Evolutionary conservation across 306 rosid genomes (phyloP).

Genomic region (Crotalaria pallida): DNA sequence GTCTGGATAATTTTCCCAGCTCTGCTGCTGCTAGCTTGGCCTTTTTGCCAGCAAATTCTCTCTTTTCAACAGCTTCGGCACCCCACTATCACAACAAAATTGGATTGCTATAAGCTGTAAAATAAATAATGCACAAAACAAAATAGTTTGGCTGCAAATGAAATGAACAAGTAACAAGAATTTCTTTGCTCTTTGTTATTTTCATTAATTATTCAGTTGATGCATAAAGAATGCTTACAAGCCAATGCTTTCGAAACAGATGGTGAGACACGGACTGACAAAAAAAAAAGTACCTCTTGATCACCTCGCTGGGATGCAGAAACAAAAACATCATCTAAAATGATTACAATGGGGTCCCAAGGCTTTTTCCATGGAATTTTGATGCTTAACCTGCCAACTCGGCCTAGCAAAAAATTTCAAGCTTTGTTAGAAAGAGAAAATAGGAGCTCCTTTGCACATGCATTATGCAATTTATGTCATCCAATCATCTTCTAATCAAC

Average conservation of each 20-base stretch:
- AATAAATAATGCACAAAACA: background rate
- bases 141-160: conserved; percentile 1
- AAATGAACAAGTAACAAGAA: background rate
- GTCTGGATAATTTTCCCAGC: conserved; percentile 74
- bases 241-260: background rate
- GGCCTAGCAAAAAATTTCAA: conserved; percentile 49
- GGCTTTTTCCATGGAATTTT: conserved; percentile 98
- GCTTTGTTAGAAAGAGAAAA: conserved; percentile 9
- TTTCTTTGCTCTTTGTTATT: background rate
- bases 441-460: conserved; percentile 8
- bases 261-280: background rate
- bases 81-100: conserved; percentile 66
- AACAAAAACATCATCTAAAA: conserved; percentile 73
- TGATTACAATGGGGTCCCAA: conserved; percentile 81
- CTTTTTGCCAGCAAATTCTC: conserved; percentile 89
- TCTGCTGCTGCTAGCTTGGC: conserved; percentile 98
- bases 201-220: background rate
- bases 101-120: conserved; percentile 13
- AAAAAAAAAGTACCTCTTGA: conserved; percentile 58
- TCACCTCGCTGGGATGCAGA: conserved; percentile 85
- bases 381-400: conserved; percentile 89
- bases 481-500: conserved; percentile 11
- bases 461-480: background rate
- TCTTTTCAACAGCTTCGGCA: conserved; percentile 68
- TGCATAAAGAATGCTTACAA: background rate